Base-by-base conservation (phyloP, 352 stramenopile species). In the Pythium dissotocum region DNA sequence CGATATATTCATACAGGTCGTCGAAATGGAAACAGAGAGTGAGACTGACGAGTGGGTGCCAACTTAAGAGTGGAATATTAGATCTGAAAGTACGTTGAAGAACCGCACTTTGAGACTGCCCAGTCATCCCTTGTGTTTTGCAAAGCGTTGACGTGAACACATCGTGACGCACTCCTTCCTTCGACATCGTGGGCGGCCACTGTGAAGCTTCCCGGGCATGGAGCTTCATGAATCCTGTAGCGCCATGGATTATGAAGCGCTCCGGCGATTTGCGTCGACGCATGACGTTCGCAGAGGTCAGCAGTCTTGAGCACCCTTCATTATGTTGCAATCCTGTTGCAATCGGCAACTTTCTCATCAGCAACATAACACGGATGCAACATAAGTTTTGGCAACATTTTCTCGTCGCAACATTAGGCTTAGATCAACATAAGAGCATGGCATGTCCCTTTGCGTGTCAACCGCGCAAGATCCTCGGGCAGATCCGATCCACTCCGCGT, bases 361-460 rank as follows among this genome's bases (percentile, higher is more conserved):
- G 21, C 21, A 24, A 40, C 21, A 40, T 58, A 30, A 24, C 24
- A 30, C 21, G 21, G 21, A 24, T 24, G 53, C 53, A 14, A 46
- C 24, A 12, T 21, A 18, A 56, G 1, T 48, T 57, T 30, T 36
- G 26, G 42, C 42, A 14, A 16, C 24, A 21, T 40, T 42, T 24
- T 18, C 9, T 36, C 16, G 0, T 21, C 12, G 49, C 61, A 67
- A 60, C 61, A 52, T 66, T 1, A 52, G 1, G 0, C 38, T 51
- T 40, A 7, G 14, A 6, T 40, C 62, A 63, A 69, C 62, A 69
- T 65, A 58, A 65, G 18, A 10, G 14, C 2, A 51, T 3, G 38
- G 18, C 36, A 61, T 67, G 51, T 35, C 38, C 21, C 13, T 54
- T 70, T 70, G 63, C 65, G 52, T 67, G 54, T 67, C 66, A 72